Evolutionary conservation across 2,329 filamentous ascomycete species (phyloP), one percentile per base, ranked within the genome.

Genomic region (Aspergillus udagawae): DNA sequence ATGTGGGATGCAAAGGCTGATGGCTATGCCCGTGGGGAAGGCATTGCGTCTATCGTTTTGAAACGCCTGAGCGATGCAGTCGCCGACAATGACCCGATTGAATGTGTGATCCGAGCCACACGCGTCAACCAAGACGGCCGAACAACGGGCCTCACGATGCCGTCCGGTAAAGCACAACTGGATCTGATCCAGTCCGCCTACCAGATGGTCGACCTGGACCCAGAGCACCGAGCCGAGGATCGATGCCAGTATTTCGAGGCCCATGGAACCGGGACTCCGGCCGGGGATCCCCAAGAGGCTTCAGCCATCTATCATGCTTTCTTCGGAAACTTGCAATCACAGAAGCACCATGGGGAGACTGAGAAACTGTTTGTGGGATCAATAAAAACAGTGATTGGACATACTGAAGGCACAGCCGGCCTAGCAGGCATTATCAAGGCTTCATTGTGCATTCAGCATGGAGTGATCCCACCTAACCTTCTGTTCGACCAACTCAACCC

Each of bases 11-110:
- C 60, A 17, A 56, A 53, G 0, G 68, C 70, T 1, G 60, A 73
- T 48, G 70, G 73, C 6, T 72, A 69, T 56, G 69, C 60, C 1
- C 56, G 71, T 3, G 75, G 67, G 1, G 70, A 75, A 51, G 65
- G 66, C 1, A 63, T 73, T 25, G 63, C 6, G 59, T 67, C 10
- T 65, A 65, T 74, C 0, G 64, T 58, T 28, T 45, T 73, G 23
- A 74, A 73, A 55, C 50, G 27, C 2, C 55, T 75, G 0, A n/a
- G 35, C 10, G 57, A 65, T 48, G 72, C 72, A 0, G 35, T 73
- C 3, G 51, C 58, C 4, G 70, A 70, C 45, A 62, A 63, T 0
- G 61, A 73, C 49, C 61, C 66, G 2, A 65, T 75, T 17, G 57
- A 70, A 4, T 67, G 65, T 1, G 62, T 75, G 1, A 68, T 75